phyloP scores from a whole-genome alignment of 805 yeast species.

The Suhomyces sp. region DNA sequence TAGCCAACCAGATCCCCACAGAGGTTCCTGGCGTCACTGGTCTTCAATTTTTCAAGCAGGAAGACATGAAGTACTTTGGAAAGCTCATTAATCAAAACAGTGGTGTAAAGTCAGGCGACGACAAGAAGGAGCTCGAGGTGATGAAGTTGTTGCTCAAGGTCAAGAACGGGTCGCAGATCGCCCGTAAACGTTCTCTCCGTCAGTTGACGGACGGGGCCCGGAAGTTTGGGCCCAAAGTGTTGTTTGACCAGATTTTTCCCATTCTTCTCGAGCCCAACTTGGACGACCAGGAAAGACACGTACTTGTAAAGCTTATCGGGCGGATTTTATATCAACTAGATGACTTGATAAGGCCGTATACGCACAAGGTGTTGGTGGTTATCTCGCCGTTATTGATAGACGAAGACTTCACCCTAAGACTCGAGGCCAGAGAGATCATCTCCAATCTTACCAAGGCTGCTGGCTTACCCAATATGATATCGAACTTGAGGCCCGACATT shows the following conservation, averaged over 20 bases:
- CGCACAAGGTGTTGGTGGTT: constrained; percentile 68
- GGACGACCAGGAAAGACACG: constrained; percentile 80
- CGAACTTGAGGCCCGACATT: constrained; percentile 75
- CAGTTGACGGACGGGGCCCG: constrained; percentile 61
- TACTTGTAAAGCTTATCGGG: constrained; percentile 72
- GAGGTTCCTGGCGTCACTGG: constrained; percentile 66
- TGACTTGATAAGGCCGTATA: constrained; percentile 63
- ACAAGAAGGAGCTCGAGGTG: constrained; percentile 56
- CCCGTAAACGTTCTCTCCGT: constrained; percentile 68
- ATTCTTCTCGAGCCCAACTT: constrained; percentile 66
- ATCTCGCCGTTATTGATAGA: constrained; percentile 78
- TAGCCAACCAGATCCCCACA: constrained; percentile 35
- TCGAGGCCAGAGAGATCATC: constrained; percentile 77
- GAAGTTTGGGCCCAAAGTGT: constrained; percentile 62
- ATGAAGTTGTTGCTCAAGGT: constrained; percentile 63
- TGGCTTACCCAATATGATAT: constrained; percentile 78
- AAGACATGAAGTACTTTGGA: constrained; percentile 71
- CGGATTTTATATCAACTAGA: constrained; percentile 66
- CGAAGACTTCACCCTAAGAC: constrained; percentile 68
- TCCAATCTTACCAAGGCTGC: constrained; percentile 74
- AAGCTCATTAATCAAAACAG: constrained; percentile 40
- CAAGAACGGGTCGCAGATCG: constrained; percentile 72
- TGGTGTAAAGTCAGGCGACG: constrained; percentile 43
- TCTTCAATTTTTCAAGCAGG: constrained; percentile 63
- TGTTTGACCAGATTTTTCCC: constrained; percentile 74